Evolutionary conservation across 2,329 filamentous ascomycete genomes (phyloP).

Genomic region (Aspergillus hiratsukae): DNA sequence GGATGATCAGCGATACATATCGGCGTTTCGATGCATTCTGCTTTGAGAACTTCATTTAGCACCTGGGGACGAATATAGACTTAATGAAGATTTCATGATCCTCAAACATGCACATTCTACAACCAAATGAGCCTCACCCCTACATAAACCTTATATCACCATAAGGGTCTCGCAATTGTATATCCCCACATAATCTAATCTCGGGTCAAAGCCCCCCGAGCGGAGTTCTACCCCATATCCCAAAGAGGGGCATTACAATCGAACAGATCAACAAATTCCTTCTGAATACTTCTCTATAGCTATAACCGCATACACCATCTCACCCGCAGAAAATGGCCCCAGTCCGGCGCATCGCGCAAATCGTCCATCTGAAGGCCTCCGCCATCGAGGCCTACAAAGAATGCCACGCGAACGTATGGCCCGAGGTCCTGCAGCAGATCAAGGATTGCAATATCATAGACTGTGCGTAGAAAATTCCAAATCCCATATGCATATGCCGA

Average conservation of each 20-base stretch:
- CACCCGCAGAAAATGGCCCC: conserved; percentile 14
- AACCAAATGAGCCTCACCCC: too few relatives aligned
- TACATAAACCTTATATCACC: background rate
- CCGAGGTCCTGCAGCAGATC: conserved; percentile 71
- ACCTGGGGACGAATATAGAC: background rate
- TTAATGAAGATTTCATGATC: background rate
- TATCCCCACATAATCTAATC: background rate
- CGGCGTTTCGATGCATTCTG: background rate
- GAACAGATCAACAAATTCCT: background rate
- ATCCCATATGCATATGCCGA: background rate
- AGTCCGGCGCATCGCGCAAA: conserved; percentile 58
- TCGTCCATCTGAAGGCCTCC: conserved; percentile 66
- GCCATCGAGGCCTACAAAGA: conserved; percentile 66
- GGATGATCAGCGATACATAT: background rate
- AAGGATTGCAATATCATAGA: conserved; percentile 70
- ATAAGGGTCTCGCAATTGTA: background rate
- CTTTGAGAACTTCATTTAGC: background rate
- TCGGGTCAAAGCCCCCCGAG: background rate
- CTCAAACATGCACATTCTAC: background rate
- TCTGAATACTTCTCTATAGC: background rate
- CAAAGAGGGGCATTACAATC: background rate
- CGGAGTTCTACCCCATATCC: background rate
- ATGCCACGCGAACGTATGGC: conserved; percentile 70
- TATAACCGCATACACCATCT: background rate
- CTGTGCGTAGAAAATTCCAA: conserved; percentile 46